These are phyloP conservation scores for Talaromyces funiculosus DNA, from an alignment of 2,329 filamentous ascomycete genomes.

Conservation along the genomic window DNA sequence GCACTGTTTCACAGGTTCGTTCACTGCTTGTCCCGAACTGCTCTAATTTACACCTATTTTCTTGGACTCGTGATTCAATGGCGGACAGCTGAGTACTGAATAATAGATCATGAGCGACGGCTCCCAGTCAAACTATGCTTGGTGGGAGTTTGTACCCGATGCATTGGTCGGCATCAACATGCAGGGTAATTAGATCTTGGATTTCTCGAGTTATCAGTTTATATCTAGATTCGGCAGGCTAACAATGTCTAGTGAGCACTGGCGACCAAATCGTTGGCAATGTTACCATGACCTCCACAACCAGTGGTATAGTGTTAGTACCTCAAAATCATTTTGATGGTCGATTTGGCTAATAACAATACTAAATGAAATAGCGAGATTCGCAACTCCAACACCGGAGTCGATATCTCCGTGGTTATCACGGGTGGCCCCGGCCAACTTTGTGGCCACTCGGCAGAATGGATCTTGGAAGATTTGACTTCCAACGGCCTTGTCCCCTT, in stretches of 20 bases:
- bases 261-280: not conserved
- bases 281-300: not conserved
- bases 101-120: not conserved
- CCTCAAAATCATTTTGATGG: not conserved
- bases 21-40: not conserved
- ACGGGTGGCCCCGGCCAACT: not conserved
- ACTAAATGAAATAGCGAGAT: not conserved
- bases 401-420: not conserved
- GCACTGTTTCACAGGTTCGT: not conserved
- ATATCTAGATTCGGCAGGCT: not conserved
- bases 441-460: not conserved
- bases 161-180: not conserved
- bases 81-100: not conserved
- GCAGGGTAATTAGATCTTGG: not conserved
- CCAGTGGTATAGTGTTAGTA: not conserved
- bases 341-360: not conserved
- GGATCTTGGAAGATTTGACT: conserved; percentile 1
- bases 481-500: not conserved
- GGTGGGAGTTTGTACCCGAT: not conserved
- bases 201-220: not conserved
- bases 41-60: not conserved
- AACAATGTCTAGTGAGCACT: not conserved
- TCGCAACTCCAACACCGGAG: not conserved
- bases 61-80: not conserved
- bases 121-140: not conserved